Evolutionary conservation across 2,329 filamentous ascomycete genomes (phyloP).

Genomic region (Periconia sp.): DNA sequence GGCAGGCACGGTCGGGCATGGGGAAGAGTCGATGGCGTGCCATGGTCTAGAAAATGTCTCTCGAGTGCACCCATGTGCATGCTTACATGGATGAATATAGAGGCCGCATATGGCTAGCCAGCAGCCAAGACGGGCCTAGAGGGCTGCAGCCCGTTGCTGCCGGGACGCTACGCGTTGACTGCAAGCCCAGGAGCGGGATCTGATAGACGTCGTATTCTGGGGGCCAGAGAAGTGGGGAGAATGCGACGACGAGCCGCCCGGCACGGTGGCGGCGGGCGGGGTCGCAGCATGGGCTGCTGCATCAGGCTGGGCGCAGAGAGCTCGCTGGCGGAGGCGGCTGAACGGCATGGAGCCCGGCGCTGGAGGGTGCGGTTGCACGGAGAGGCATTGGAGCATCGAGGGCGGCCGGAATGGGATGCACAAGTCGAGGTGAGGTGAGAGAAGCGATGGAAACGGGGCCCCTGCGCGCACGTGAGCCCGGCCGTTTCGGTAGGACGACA

Average conservation of each 20-base stretch:
- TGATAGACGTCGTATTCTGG: conserved; percentile 20
- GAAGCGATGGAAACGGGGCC: too few species aligned
- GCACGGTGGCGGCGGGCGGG: not conserved
- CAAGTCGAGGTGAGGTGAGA: too few species aligned
- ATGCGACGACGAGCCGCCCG: conserved; percentile 11
- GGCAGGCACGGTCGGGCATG: conserved; percentile 21
- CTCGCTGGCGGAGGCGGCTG: too few species aligned
- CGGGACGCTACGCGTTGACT: conserved; percentile 10
- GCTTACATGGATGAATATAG: conserved; percentile 31
- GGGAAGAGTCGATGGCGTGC: conserved; percentile 17
- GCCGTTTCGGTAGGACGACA: too few species aligned
- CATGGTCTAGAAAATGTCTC: conserved; percentile 27
- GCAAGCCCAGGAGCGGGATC: conserved; percentile 18
- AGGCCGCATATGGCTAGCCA: conserved; percentile 31
- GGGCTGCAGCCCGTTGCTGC: conserved; percentile 24
- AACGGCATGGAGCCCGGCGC: too few species aligned
- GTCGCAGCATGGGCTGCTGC: too few species aligned
- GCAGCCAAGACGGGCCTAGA: conserved; percentile 20
- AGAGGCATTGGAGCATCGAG: too few species aligned
- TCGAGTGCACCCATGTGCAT: conserved; percentile 24
- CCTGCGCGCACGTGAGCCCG: too few species aligned
- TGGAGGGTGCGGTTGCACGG: too few species aligned
- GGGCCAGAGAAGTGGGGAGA: conserved; percentile 24
- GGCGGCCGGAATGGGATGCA: too few species aligned
- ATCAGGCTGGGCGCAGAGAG: too few species aligned